phyloP scores from a whole-genome alignment of 495 filamentous ascomycete species.

The Massariosphaeria phaeospora region DNA sequence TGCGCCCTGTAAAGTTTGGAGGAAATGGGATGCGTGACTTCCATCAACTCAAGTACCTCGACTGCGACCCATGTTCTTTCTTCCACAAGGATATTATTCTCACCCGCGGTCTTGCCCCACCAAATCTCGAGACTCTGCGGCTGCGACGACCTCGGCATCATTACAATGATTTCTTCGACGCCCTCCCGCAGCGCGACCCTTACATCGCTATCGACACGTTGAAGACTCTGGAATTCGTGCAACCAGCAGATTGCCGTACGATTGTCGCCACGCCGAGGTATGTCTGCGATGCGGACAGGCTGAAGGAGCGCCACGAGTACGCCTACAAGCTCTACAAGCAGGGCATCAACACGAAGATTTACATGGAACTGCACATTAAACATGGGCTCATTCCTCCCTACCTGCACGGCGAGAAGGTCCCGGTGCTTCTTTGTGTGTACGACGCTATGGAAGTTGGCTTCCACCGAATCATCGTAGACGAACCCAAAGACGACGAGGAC shows the following conservation, averaged over 20 bases:
- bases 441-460: constrained; percentile 15
- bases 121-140: constrained; percentile 11
- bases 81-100: constrained; percentile 11
- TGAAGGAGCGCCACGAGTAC: constrained; percentile 13
- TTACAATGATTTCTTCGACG: constrained; percentile 7
- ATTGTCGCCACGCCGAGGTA: background rate
- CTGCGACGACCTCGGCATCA: background rate
- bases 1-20: background rate
- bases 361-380: constrained; percentile 1
- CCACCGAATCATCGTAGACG: background rate
- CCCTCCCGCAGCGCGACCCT: background rate
- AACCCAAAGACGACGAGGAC: background rate
- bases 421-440: constrained; percentile 6
- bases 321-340: constrained; percentile 10
- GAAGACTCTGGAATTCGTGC: constrained; percentile 12
- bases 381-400: constrained; percentile 14
- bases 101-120: background rate
- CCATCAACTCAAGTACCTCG: constrained; percentile 1
- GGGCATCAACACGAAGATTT: constrained; percentile 12
- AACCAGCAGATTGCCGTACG: background rate
- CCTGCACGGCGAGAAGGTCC: constrained; percentile 4
- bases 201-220: constrained; percentile 7
- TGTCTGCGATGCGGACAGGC: constrained; percentile 1
- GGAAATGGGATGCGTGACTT: constrained; percentile 19
- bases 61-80: constrained; percentile 20